Evolutionary conservation across 2,329 filamentous ascomycete genomes (phyloP).

Genomic region (Penicillium aurantiogriseum): DNA sequence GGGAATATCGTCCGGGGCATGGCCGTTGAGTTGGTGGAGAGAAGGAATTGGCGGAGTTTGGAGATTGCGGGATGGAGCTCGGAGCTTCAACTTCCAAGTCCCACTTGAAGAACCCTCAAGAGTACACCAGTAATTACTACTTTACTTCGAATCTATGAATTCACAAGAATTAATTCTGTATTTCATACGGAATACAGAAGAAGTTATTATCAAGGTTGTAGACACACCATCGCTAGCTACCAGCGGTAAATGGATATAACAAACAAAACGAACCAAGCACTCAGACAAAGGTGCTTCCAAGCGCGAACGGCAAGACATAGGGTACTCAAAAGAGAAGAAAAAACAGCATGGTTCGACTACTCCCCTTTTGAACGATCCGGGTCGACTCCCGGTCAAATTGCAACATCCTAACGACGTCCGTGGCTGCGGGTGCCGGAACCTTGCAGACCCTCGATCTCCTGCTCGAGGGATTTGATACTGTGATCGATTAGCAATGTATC

Average conservation of each 20-base stretch:
- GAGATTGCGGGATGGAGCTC: conserved; percentile 13
- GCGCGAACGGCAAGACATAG: conserved; percentile 33
- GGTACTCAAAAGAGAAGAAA: conserved; percentile 38
- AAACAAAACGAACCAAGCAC: conserved; percentile 33
- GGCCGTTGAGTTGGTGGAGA: conserved; percentile 2
- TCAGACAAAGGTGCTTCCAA: conserved; percentile 32
- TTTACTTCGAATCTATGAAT: background rate
- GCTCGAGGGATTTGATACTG: conserved; percentile 62
- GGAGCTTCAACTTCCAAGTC: conserved; percentile 5
- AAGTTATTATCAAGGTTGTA: conserved; percentile 44
- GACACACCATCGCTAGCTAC: conserved; percentile 44
- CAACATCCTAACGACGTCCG: conserved; percentile 71
- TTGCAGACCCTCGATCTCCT: conserved; percentile 91
- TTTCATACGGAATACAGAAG: conserved; percentile 42
- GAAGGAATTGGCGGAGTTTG: conserved; percentile 8
- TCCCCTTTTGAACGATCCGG: conserved; percentile 27
- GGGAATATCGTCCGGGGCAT: conserved; percentile 37
- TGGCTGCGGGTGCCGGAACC: conserved; percentile 86
- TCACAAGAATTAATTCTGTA: conserved; percentile 37
- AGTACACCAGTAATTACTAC: background rate
- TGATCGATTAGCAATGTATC: conserved; percentile 26
- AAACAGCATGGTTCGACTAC: conserved; percentile 30
- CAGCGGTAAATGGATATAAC: conserved; percentile 39
- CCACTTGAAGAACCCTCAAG: background rate
- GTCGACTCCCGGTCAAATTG: conserved; percentile 15